phyloP scores from a whole-genome alignment of 2,329 filamentous ascomycete genomes.

The Pseudogymnoascus sp. region DNA sequence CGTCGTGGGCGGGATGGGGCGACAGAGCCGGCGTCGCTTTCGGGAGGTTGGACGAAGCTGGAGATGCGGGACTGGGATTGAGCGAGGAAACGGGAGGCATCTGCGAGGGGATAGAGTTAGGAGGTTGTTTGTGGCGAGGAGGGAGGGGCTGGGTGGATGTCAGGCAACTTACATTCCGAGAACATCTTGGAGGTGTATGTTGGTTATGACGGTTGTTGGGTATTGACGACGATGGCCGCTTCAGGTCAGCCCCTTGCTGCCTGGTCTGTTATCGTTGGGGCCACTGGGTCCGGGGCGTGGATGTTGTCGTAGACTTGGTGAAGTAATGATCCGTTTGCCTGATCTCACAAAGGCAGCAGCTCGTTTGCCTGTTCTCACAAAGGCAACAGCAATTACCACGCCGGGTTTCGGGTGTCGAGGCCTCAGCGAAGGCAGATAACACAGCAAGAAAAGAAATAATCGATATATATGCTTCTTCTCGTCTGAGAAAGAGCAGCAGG shows the following conservation, averaged over 20 bases:
- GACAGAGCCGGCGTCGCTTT: slow-evolving; percentile 28
- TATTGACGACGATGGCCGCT: background rate
- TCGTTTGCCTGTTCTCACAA: slow-evolving; percentile 5
- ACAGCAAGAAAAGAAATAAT: background rate
- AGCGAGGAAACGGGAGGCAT: slow-evolving; percentile 92
- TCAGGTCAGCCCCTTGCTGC: slow-evolving; percentile 5
- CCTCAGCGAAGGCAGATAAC: background rate
- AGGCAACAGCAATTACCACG: background rate
- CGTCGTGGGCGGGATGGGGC: background rate
- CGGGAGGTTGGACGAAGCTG: slow-evolving; percentile 55
- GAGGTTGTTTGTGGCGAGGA: background rate
- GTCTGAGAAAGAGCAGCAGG: background rate
- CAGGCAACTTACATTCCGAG: slow-evolving; percentile 68
- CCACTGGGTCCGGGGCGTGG: background rate
- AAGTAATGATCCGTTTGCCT: slow-evolving; percentile 6
- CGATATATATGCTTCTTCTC: background rate
- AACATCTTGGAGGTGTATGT: slow-evolving; percentile 49
- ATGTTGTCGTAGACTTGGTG: background rate
- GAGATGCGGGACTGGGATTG: slow-evolving; percentile 91
- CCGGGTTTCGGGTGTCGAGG: slow-evolving; percentile 3
- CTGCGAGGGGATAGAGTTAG: slow-evolving; percentile 38
- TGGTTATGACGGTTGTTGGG: background rate
- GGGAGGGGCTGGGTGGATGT: background rate
- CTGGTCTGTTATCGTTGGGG: background rate
- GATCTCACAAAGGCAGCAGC: slow-evolving; percentile 1